A percentile compares a stretch with the other conserved stretches of the same genome.
Conservation (phyloP, 257 asterid species). For the Thymus quinquecostatus region DNA sequence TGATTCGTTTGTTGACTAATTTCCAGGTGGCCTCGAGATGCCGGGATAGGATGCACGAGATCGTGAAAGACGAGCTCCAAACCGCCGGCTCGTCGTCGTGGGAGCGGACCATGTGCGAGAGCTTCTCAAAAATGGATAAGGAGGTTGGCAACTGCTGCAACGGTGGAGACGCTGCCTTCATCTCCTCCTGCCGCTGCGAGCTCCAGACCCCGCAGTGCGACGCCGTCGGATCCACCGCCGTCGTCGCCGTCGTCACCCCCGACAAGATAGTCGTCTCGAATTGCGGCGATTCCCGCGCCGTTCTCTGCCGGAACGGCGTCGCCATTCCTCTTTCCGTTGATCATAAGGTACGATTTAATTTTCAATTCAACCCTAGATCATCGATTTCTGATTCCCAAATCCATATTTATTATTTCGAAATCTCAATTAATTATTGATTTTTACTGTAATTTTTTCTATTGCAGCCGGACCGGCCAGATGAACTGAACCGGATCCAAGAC, state of each 20-base stretch:
- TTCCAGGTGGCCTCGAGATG: slow-evolving; percentile 84
- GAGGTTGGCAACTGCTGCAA: slow-evolving; percentile 59
- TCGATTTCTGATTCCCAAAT: not conserved
- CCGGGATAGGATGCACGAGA: slow-evolving; percentile 89
- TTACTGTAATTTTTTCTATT: not conserved
- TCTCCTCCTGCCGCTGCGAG: slow-evolving; percentile 79
- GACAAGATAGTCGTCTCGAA: slow-evolving; percentile 79
- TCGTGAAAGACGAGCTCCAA: slow-evolving; percentile 62
- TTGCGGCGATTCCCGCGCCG: slow-evolving; percentile 98
- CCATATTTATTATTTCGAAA: not conserved
- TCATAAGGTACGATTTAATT: slow-evolving; percentile 63
- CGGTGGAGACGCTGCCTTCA: slow-evolving; percentile 20
- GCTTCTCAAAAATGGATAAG: slow-evolving; percentile 77
- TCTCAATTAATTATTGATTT: not conserved
- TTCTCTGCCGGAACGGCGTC: slow-evolving; percentile 82
- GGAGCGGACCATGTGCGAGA: slow-evolving; percentile 56
- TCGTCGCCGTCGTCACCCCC: slow-evolving; percentile 73
- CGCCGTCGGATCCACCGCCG: slow-evolving; percentile 98
- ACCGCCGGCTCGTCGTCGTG: slow-evolving; percentile 48
- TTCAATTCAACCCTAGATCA: not conserved
- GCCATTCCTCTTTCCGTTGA: slow-evolving; percentile 86
- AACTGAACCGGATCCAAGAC: slow-evolving; percentile 72
- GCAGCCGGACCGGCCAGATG: slow-evolving; percentile 94
- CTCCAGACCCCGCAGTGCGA: slow-evolving; percentile 88
- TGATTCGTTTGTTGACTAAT: not conserved